Conservation (phyloP, 805 yeast genomes). For the Metschnikowia amazonensis region DNA sequence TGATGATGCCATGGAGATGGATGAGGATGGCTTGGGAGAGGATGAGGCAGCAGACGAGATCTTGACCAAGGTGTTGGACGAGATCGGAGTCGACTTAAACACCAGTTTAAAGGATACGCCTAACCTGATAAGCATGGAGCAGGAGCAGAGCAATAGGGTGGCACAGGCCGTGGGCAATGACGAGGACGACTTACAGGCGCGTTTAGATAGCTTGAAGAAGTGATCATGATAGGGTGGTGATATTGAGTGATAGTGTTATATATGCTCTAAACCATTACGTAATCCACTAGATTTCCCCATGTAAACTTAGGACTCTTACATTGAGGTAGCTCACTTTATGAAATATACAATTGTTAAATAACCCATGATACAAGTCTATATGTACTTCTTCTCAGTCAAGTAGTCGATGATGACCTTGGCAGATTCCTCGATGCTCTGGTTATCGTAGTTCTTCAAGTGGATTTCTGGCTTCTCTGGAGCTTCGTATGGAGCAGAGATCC, state of each 20-base stretch:
- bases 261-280: no score
- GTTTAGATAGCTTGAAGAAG: slow-evolving; percentile 73
- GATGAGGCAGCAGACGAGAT: slow-evolving; percentile 90
- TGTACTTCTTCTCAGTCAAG: slow-evolving; percentile 48
- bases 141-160: slow-evolving; percentile 27
- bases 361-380: slow-evolving; percentile 11
- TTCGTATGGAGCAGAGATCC: slow-evolving; percentile 94
- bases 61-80: slow-evolving; percentile 88
- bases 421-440: slow-evolving; percentile 72
- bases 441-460: slow-evolving; percentile 65
- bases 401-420: slow-evolving; percentile 70
- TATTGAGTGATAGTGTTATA: not conserved
- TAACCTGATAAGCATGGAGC: slow-evolving; percentile 26
- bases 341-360: no score
- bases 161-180: slow-evolving; percentile 58
- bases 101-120: slow-evolving; percentile 47
- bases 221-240: not conserved
- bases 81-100: slow-evolving; percentile 85
- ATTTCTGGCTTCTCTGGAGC: slow-evolving; percentile 84
- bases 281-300: no score
- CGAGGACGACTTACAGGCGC: slow-evolving; percentile 85
- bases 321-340: no score
- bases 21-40: slow-evolving; percentile 63
- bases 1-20: slow-evolving; percentile 94
- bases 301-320: no score